phyloP scores from a whole-genome alignment of 2,329 filamentous ascomycete species.

The Arthrobotrys iridis region DNA sequence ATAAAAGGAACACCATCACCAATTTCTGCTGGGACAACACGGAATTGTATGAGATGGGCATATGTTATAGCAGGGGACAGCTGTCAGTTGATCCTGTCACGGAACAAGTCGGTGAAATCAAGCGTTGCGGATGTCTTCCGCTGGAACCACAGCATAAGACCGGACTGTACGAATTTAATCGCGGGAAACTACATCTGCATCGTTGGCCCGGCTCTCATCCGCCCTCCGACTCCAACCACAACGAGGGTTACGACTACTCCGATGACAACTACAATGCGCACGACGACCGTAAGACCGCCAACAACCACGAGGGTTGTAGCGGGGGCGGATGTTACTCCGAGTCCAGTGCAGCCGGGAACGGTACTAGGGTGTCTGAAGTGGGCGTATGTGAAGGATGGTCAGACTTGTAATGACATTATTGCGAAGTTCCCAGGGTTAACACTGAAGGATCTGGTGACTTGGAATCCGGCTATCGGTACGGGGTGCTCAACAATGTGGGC shows the following conservation, averaged over 20 bases:
- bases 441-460: background rate
- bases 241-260: background rate
- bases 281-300: background rate
- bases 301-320: background rate
- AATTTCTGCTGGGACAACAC: slow-evolving; percentile 54
- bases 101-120: background rate
- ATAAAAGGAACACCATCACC: slow-evolving; percentile 36
- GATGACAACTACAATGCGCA: background rate
- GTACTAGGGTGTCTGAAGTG: slow-evolving; percentile 11
- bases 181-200: slow-evolving; percentile 15
- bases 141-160: slow-evolving; percentile 21
- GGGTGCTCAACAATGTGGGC: slow-evolving; percentile 9
- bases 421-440: background rate
- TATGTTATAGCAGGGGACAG: slow-evolving; percentile 22
- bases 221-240: background rate
- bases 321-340: background rate
- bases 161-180: background rate
- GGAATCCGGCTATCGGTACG: slow-evolving; percentile 18
- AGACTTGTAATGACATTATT: slow-evolving; percentile 9
- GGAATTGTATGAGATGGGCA: slow-evolving; percentile 44
- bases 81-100: slow-evolving; percentile 23
- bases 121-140: background rate
- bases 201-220: background rate
- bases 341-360: slow-evolving; percentile 25
- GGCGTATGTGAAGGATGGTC: slow-evolving; percentile 23